phyloP scores from a whole-genome alignment of 2,329 filamentous ascomycete genomes.

The Coleophoma crateriformis region DNA sequence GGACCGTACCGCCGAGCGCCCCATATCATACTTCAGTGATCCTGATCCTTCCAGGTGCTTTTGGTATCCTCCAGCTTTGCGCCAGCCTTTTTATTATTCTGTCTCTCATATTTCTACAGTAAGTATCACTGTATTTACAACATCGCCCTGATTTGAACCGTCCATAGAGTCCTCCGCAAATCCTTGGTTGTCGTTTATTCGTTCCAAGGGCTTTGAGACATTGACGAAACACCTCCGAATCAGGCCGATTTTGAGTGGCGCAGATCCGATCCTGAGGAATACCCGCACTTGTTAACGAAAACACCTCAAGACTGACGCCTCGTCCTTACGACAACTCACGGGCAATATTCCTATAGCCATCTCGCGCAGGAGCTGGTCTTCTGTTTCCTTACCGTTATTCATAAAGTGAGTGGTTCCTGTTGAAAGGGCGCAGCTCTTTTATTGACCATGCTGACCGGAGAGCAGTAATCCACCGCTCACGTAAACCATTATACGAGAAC shows the following conservation, averaged over 20 bases:
- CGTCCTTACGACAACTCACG: background rate
- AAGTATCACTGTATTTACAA: too few relatives aligned
- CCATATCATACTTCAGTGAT: too few relatives aligned
- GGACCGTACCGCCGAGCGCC: too few relatives aligned
- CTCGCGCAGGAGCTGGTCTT: constrained; percentile 21
- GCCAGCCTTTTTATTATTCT: too few relatives aligned
- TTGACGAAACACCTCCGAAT: background rate
- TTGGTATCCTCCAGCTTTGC: too few relatives aligned
- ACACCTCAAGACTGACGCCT: background rate
- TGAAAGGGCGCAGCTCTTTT: background rate
- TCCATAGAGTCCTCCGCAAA: too few relatives aligned
- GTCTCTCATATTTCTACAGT: too few relatives aligned
- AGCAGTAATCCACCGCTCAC: background rate
- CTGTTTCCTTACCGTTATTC: constrained; percentile 12
- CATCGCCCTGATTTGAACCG: too few relatives aligned
- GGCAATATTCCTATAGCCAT: background rate
- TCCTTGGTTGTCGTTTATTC: too few relatives aligned
- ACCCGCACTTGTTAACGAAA: background rate
- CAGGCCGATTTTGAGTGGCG: background rate
- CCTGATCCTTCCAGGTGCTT: too few relatives aligned
- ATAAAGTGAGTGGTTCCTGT: constrained; percentile 4
- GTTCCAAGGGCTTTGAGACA: background rate
- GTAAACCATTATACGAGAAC: background rate
- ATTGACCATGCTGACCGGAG: background rate
- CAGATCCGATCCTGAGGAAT: background rate